Evolutionary conservation across 148 eudicot species (phyloP).

Genomic region (Rhododendron mucronatum): DNA sequence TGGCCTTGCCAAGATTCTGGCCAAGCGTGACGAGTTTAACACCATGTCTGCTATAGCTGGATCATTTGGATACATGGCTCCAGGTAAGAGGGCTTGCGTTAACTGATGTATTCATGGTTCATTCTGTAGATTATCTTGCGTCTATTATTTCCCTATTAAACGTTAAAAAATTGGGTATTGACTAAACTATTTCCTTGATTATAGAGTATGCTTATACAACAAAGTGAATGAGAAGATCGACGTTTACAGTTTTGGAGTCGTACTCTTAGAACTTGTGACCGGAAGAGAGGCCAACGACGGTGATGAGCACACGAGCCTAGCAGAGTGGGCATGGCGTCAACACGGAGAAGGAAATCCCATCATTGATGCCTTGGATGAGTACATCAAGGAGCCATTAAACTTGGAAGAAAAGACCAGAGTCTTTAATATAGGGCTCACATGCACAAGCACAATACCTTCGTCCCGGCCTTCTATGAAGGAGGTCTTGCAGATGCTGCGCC

Average conservation of each 20-base stretch:
- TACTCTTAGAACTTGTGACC: conserved; percentile 49
- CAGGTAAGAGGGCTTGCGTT: conserved; percentile 28
- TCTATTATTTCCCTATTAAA: background rate
- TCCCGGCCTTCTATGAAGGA: too few relatives aligned
- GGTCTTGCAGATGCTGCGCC: too few relatives aligned
- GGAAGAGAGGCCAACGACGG: conserved; percentile 49
- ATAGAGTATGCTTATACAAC: conserved; percentile 44
- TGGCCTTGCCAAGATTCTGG: conserved; percentile 40
- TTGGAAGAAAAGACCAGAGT: too few relatives aligned
- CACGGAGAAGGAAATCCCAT: conserved; percentile 31
- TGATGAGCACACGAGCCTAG: conserved; percentile 42
- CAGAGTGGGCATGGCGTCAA: conserved; percentile 62
- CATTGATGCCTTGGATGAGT: background rate
- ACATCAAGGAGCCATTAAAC: too few relatives aligned
- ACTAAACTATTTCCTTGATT: background rate
- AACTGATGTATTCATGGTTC: background rate
- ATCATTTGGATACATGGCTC: conserved; percentile 60
- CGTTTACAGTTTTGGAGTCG: conserved; percentile 59
- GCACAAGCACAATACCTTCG: too few relatives aligned
- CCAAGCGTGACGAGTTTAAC: conserved; percentile 36
- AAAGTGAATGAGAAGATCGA: conserved; percentile 61
- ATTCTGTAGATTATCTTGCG: background rate
- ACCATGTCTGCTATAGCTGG: conserved; percentile 50
- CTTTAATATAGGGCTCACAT: too few relatives aligned
- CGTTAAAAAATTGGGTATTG: background rate